These are phyloP conservation scores for Trametes sanguinea DNA, from an alignment of 768 basidiomycete genomes.

Conservation along the genomic window DNA sequence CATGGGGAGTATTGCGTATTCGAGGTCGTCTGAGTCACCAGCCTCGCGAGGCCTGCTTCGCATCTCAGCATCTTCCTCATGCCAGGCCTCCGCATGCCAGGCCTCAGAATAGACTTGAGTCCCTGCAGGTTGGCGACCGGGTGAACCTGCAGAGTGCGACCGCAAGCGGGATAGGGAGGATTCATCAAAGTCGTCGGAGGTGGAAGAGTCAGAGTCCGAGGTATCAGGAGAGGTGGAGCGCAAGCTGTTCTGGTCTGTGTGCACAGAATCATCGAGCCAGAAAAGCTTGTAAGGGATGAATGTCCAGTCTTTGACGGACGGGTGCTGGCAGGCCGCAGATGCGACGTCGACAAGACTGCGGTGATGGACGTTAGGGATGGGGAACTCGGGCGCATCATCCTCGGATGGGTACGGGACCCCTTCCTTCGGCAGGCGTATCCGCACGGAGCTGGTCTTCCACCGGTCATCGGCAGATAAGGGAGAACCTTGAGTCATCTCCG, in stretches of 20 bases:
- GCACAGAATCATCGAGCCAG: not conserved
- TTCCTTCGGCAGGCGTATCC: conserved; percentile 29
- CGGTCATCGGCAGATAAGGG: conserved; percentile 18
- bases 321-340: conserved; percentile 18
- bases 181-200: too few species aligned
- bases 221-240: too few species aligned
- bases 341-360: conserved; percentile 32
- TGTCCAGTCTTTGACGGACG: not conserved
- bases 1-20: conserved; percentile 9
- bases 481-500: conserved; percentile 15
- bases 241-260: too few species aligned
- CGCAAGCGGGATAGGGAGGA: too few species aligned
- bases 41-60: conserved; percentile 6
- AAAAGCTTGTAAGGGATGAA: conserved; percentile 10
- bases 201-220: too few species aligned
- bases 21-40: not conserved
- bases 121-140: not conserved
- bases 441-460: conserved; percentile 18
- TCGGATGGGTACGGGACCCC: conserved; percentile 19
- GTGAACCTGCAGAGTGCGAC: too few species aligned
- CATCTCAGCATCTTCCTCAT: conserved; percentile 18
- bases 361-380: conserved; percentile 33
- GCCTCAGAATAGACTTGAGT: not conserved
- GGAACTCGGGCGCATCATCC: conserved; percentile 31
- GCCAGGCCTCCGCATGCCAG: not conserved